These are phyloP conservation scores for Ziziphus jujuba DNA, from an alignment of 306 rosid genomes.

Conservation along the genomic window DNA sequence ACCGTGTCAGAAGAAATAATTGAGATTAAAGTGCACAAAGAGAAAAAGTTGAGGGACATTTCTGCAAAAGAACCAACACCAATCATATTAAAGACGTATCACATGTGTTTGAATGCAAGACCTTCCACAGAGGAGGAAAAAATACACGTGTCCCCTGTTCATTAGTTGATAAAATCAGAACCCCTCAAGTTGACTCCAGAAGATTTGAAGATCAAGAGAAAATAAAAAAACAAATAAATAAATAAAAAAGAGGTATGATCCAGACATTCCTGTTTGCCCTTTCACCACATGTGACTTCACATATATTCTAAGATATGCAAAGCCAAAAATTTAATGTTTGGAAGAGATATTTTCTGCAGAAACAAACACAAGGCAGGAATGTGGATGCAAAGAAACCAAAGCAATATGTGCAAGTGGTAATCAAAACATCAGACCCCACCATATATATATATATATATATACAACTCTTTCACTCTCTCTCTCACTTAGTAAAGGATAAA, in stretches of 20 bases:
- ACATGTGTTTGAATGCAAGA: no score
- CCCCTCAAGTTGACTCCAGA: slow-evolving; percentile 5
- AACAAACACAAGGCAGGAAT: slow-evolving; percentile 35
- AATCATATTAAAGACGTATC: no score
- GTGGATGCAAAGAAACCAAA: slow-evolving; percentile 29
- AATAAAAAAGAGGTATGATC: background rate
- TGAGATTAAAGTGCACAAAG: no score
- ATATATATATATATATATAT: background rate
- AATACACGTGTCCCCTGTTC: background rate
- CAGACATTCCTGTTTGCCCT: slow-evolving; percentile 18
- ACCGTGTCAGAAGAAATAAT: no score
- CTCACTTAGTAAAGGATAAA: slow-evolving; percentile 11
- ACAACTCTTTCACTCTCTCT: background rate
- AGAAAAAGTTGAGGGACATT: no score
- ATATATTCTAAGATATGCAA: slow-evolving; percentile 3
- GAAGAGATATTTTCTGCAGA: slow-evolving; percentile 31
- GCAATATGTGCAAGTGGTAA: slow-evolving; percentile 31
- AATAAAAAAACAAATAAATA: background rate
- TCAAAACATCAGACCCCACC: slow-evolving; percentile 46
- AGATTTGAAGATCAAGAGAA: slow-evolving; percentile 13
- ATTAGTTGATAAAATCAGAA: background rate
- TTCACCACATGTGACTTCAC: slow-evolving; percentile 18
- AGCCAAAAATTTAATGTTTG: slow-evolving; percentile 6
- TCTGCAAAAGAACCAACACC: no score
- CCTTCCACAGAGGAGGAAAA: no score